Percentiles rank a stretch among this genome's conserved stretches.
These are phyloP conservation scores for Fomitopsis palustris DNA, from an alignment of 1,284 basidiomycete genomes.

Conservation along the genomic window DNA sequence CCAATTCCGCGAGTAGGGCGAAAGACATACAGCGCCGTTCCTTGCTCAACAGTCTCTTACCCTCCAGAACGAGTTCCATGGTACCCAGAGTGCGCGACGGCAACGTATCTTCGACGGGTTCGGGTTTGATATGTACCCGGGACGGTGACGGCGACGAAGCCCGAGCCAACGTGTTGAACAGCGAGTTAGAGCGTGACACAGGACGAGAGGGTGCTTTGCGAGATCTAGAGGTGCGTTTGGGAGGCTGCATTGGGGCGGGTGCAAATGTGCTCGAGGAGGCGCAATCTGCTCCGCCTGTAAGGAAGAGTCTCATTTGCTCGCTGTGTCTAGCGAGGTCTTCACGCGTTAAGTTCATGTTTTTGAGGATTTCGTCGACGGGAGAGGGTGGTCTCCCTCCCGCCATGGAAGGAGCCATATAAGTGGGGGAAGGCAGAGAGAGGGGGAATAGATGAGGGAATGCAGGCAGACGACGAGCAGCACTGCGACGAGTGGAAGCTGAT, in stretches of 20 bases:
- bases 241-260: slow-evolving; percentile 34
- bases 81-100: slow-evolving; percentile 57
- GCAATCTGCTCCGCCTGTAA: slow-evolving; percentile 45
- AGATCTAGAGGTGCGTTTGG: slow-evolving; percentile 17
- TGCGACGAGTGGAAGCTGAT: neutral
- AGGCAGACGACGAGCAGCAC: neutral
- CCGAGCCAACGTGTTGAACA: slow-evolving; percentile 38
- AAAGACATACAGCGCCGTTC: slow-evolving; percentile 33
- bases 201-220: slow-evolving; percentile 27
- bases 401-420: slow-evolving; percentile 10
- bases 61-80: slow-evolving; percentile 72
- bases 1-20: neutral
- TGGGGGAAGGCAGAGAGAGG: slow-evolving; percentile 1
- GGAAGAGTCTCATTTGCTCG: slow-evolving; percentile 71
- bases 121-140: slow-evolving; percentile 57
- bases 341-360: slow-evolving; percentile 65
- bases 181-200: slow-evolving; percentile 48
- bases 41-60: slow-evolving; percentile 51
- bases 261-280: slow-evolving; percentile 34
- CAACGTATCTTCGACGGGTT: slow-evolving; percentile 44
- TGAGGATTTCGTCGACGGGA: slow-evolving; percentile 64
- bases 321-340: slow-evolving; percentile 64
- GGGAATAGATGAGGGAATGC: neutral
- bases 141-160: slow-evolving; percentile 39
- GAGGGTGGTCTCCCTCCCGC: slow-evolving; percentile 27